Conservation (phyloP, 1,284 basidiomycete genomes). For the Sporisorium sorghi region DNA sequence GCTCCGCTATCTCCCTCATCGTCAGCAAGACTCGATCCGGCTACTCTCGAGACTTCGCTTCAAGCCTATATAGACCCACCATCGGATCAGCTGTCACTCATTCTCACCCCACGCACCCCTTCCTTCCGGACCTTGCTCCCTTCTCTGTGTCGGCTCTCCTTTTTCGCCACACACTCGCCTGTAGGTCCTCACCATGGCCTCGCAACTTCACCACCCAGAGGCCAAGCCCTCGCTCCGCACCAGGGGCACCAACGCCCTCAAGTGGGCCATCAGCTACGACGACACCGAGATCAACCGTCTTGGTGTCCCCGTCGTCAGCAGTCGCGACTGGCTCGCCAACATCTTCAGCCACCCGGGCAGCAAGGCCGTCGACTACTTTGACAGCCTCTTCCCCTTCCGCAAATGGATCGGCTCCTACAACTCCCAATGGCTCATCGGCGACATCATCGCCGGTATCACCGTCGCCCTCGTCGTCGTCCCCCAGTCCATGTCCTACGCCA, state of each 20-base stretch:
- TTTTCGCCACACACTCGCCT: constrained; percentile 10
- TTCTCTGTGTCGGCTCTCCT: constrained; percentile 7
- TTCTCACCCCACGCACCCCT: neutral
- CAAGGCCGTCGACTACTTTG: constrained; percentile 57
- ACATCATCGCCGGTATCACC: constrained; percentile 70
- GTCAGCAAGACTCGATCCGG: too few relatives aligned
- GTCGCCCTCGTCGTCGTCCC: constrained; percentile 69
- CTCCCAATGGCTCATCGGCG: constrained; percentile 67
- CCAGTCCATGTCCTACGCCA: constrained; percentile 72
- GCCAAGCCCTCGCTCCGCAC: constrained; percentile 26
- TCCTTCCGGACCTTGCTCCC: neutral
- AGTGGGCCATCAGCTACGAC: constrained; percentile 60
- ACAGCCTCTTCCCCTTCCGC: constrained; percentile 67
- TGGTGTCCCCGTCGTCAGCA: constrained; percentile 66
- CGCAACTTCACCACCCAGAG: constrained; percentile 15
- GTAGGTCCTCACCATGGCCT: constrained; percentile 21
- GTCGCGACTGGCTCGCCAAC: constrained; percentile 57
- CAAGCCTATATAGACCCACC: constrained; percentile 29
- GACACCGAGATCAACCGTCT: constrained; percentile 64
- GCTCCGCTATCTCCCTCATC: neutral
- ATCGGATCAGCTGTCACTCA: constrained; percentile 8
- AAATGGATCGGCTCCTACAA: constrained; percentile 70
- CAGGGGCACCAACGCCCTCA: constrained; percentile 34
- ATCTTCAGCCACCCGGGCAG: constrained; percentile 46
- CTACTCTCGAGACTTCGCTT: neutral